Evolutionary conservation across 2,329 filamentous ascomycete genomes (phyloP), one percentile per base, ranked within the genome.

Genomic region (Fusarium caatingaense): DNA sequence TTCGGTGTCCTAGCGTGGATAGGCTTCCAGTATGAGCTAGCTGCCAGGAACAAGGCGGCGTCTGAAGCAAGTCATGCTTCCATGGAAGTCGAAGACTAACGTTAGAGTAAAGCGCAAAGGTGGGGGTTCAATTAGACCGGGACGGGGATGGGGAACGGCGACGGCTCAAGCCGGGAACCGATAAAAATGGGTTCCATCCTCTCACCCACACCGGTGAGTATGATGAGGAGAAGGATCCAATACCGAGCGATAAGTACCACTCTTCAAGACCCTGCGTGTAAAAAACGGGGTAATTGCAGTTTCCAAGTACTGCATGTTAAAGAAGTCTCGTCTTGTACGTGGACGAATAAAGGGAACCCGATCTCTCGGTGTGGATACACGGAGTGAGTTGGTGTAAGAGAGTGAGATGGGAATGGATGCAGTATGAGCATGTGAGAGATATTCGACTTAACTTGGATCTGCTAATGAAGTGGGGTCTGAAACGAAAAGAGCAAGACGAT

Each of bases 201-300:
- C 60, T 65, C 60, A 56, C 51, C 72, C 73, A 74, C 73, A 75
- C 70, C 63, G 73, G 73, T 75, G 72, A 75, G 70, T 69, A 59
- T 45, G 53, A 60, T 60, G 42, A 47, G 40, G 42, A 40, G 32
- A 48, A 50, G 50, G 34, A 44, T 42, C 21, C 23, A 53, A 53
- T 53, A 64, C 58, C 32, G 56, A 60, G 49, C 34, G 56, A 56
- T 56, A 32, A 34, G n/a, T 61, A 60, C 51, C 62, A 46, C 56
- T 60, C 60, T 60, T 53, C 60, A 46, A 64, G 62, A 64, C 56
- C 57, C 51, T 67, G 41, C 12, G 56, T 48, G 44, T 37, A n/a
- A 44, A 60, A 56, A 37, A 37, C 56, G 56, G 42, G 67, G 60
- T 28, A 61, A 47, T 28, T 61, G 60, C 25, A 61, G 51, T 15